phyloP scores from a whole-genome alignment of 2,329 filamentous ascomycete species.

The Periconia sp. region DNA sequence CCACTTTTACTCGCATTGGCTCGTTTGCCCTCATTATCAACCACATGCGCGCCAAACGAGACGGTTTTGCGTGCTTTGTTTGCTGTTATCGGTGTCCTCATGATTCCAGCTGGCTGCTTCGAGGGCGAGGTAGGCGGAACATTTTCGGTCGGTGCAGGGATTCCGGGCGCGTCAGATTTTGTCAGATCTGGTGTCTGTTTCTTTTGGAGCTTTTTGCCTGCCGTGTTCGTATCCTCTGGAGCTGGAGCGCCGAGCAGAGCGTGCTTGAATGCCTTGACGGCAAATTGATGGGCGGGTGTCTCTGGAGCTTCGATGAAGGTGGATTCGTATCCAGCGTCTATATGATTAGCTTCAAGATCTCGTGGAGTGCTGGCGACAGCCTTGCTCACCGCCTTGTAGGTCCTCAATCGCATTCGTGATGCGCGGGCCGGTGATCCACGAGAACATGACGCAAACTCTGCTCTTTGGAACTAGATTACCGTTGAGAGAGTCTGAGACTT shows the following conservation, averaged over 20 bases:
- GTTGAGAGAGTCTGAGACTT: too few relatives aligned
- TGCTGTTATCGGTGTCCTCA: conserved; percentile 67
- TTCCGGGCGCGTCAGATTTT: conserved; percentile 24
- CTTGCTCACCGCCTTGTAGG: conserved; percentile 37
- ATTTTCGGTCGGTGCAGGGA: conserved; percentile 29
- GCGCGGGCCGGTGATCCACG: conserved; percentile 47
- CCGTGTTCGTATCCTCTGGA: conserved; percentile 49
- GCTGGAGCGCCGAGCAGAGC: conserved; percentile 69
- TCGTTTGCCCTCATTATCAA: conserved; percentile 62
- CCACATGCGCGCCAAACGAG: conserved; percentile 63
- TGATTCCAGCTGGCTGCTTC: conserved; percentile 64
- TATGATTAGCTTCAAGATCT: conserved; percentile 16
- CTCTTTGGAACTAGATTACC: neutral
- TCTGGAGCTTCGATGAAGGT: conserved; percentile 62
- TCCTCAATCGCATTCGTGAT: conserved; percentile 46
- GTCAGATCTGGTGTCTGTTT: conserved; percentile 27
- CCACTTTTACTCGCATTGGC: conserved; percentile 52
- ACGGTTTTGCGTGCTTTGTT: conserved; percentile 65
- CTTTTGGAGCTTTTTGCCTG: conserved; percentile 29
- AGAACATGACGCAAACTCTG: conserved; percentile 36
- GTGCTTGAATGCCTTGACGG: conserved; percentile 70
- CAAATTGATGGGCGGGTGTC: conserved; percentile 71
- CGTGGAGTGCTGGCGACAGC: neutral
- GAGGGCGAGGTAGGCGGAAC: conserved; percentile 54
- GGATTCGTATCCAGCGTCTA: conserved; percentile 45